These are phyloP conservation scores for Botryotinia calthae DNA, from an alignment of 2,329 filamentous ascomycete species.

Conservation along the genomic window DNA sequence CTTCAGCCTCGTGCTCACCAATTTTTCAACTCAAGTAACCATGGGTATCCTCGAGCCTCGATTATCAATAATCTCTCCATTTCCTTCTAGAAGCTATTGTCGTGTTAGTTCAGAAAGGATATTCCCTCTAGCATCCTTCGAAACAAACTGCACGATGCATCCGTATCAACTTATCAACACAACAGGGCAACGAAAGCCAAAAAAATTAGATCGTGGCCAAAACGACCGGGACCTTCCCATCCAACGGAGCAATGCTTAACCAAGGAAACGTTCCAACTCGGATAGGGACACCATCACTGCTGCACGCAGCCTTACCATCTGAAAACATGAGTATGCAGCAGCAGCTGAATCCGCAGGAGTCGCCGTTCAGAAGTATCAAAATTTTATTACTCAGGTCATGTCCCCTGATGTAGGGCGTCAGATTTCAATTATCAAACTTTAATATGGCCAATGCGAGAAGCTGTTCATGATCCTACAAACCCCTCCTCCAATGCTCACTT, in stretches of 20 bases:
- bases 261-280: conserved; percentile 15
- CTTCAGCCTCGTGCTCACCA: conserved; percentile 9
- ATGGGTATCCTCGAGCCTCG: background rate
- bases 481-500: background rate
- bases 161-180: conserved; percentile 1
- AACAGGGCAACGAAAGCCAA: background rate
- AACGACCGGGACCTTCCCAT: background rate
- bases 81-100: conserved; percentile 1
- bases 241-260: conserved; percentile 17
- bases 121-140: background rate
- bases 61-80: background rate
- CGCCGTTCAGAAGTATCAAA: background rate
- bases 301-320: conserved; percentile 13
- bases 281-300: conserved; percentile 15
- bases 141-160: background rate
- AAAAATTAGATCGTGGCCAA: background rate
- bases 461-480: background rate
- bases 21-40: background rate
- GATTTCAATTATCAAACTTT: background rate
- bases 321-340: background rate
- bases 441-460: background rate
- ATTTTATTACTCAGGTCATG: background rate
- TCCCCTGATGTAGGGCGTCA: background rate
- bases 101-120: background rate
- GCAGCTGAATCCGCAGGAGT: conserved; percentile 9